A percentile compares a stretch with the other conserved stretches of the same genome.
These are phyloP conservation scores for Amniculicola lignicola DNA, from an alignment of 495 filamentous ascomycete genomes.

Conservation along the genomic window DNA sequence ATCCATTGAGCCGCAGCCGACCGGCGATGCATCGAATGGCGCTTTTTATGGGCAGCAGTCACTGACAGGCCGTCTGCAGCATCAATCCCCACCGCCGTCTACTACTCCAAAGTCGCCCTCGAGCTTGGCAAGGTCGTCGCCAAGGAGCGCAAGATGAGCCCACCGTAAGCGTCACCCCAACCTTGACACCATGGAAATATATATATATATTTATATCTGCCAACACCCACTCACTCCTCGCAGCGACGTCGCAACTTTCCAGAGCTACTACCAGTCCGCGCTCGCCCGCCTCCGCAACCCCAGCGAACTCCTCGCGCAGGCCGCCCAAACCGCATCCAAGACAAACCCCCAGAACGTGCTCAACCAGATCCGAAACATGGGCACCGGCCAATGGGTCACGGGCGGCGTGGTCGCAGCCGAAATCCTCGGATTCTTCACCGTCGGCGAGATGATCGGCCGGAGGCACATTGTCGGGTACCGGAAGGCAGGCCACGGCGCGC, in stretches of 20 bases:
- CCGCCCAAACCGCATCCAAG: slow-evolving; percentile 46
- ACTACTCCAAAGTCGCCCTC: slow-evolving; percentile 84
- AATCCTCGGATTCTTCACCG: slow-evolving; percentile 92
- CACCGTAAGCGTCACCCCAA: slow-evolving; percentile 81
- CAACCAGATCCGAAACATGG: slow-evolving; percentile 65
- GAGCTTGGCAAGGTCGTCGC: slow-evolving; percentile 87
- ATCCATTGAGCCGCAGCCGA: slow-evolving; percentile 18
- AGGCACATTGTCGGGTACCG: slow-evolving; percentile 89
- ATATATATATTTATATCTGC: too few species aligned
- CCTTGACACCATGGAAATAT: background rate
- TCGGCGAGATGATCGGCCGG: slow-evolving; percentile 94
- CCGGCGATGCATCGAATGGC: background rate
- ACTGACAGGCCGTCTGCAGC: too few species aligned
- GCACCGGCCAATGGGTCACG: slow-evolving; percentile 61
- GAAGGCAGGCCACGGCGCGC: slow-evolving; percentile 33
- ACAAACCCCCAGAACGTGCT: slow-evolving; percentile 53
- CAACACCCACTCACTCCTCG: slow-evolving; percentile 6
- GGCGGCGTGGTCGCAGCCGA: slow-evolving; percentile 78
- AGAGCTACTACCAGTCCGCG: slow-evolving; percentile 76
- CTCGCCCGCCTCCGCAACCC: slow-evolving; percentile 69
- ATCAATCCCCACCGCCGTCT: slow-evolving; percentile 77
- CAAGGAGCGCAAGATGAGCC: slow-evolving; percentile 83
- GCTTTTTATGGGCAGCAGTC: too few species aligned
- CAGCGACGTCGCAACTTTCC: slow-evolving; percentile 76
- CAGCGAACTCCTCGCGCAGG: slow-evolving; percentile 41